phyloP scores from a whole-genome alignment of 2,329 filamentous ascomycete genomes.

The Capronia epimyces region DNA sequence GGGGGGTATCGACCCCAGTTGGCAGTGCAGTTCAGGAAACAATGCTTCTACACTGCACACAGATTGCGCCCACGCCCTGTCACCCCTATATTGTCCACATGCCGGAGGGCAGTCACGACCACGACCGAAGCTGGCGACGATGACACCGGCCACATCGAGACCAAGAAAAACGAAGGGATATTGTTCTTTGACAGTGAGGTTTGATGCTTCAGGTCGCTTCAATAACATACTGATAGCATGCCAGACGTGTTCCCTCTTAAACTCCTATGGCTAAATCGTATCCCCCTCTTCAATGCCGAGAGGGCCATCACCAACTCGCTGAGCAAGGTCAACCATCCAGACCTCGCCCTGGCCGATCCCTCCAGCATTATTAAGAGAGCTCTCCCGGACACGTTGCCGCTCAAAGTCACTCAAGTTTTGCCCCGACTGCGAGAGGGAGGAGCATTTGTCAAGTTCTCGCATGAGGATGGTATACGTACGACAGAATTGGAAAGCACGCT shows the following conservation, averaged over 20 bases:
- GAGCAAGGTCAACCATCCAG: slow-evolving; percentile 48
- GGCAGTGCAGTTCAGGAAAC: slow-evolving; percentile 5
- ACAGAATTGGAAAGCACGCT: slow-evolving; percentile 58
- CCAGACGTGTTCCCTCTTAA: slow-evolving; percentile 78
- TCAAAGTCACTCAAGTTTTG: slow-evolving; percentile 74
- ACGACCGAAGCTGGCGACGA: slow-evolving; percentile 31
- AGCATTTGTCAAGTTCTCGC: slow-evolving; percentile 80
- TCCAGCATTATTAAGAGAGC: slow-evolving; percentile 53
- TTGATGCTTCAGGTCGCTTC: neutral
- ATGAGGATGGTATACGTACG: slow-evolving; percentile 43
- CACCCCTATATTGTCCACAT: neutral
- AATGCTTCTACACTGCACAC: slow-evolving; percentile 18
- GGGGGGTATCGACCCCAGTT: slow-evolving; percentile 3
- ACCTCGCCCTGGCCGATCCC: slow-evolving; percentile 52
- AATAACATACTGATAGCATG: slow-evolving; percentile 12
- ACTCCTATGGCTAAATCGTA: slow-evolving; percentile 57
- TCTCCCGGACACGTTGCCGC: slow-evolving; percentile 55
- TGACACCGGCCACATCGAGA: slow-evolving; percentile 68
- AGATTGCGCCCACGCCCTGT: slow-evolving; percentile 14
- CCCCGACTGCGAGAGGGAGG: slow-evolving; percentile 87
- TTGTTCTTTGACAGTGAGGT: slow-evolving; percentile 80
- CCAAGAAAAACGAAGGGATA: slow-evolving; percentile 70
- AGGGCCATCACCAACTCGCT: slow-evolving; percentile 46
- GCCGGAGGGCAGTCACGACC: slow-evolving; percentile 20
- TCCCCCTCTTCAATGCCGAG: slow-evolving; percentile 46